These are phyloP conservation scores for Globomyces sp. DNA, from an alignment of 371 early-diverging fungal genomes.

Conservation along the genomic window DNA sequence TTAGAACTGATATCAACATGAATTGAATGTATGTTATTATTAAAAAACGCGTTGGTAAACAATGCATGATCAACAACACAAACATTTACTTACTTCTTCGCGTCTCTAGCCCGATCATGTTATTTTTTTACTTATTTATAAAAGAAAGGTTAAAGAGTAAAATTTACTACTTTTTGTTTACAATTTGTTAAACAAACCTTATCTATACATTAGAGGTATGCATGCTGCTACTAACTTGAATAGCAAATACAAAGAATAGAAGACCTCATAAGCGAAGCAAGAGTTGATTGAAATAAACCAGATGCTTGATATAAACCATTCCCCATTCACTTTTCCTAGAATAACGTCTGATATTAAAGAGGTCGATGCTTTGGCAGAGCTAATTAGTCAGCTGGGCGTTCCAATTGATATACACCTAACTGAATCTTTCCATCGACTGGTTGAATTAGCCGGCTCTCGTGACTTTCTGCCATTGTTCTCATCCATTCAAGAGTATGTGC, in stretches of 20 bases:
- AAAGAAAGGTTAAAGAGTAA: too few species aligned
- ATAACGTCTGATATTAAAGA: constrained; percentile 29
- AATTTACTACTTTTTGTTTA: too few species aligned
- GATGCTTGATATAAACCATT: background rate
- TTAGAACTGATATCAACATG: too few species aligned
- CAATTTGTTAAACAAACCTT: too few species aligned
- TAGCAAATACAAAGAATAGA: constrained; percentile 1
- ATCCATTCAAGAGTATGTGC: constrained; percentile 21
- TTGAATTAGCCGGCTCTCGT: constrained; percentile 35
- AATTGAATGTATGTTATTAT: too few species aligned
- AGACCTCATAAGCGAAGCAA: background rate
- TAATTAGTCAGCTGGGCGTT: constrained; percentile 24
- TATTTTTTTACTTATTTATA: too few species aligned
- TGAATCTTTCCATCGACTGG: constrained; percentile 33
- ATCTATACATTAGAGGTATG: too few species aligned
- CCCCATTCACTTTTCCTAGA: constrained; percentile 18
- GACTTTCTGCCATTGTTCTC: constrained; percentile 30
- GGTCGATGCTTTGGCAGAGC: constrained; percentile 28
- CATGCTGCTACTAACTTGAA: background rate
- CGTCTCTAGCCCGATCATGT: too few species aligned
- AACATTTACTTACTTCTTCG: too few species aligned
- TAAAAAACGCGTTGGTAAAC: too few species aligned
- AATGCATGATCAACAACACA: too few species aligned
- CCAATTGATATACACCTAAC: constrained; percentile 22
- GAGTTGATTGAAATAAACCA: constrained; percentile 2